A percentile compares a stretch with the other conserved stretches of the same genome.
phyloP scores from a whole-genome alignment of 2,329 filamentous ascomycete genomes.

The Curvularia sp. region DNA sequence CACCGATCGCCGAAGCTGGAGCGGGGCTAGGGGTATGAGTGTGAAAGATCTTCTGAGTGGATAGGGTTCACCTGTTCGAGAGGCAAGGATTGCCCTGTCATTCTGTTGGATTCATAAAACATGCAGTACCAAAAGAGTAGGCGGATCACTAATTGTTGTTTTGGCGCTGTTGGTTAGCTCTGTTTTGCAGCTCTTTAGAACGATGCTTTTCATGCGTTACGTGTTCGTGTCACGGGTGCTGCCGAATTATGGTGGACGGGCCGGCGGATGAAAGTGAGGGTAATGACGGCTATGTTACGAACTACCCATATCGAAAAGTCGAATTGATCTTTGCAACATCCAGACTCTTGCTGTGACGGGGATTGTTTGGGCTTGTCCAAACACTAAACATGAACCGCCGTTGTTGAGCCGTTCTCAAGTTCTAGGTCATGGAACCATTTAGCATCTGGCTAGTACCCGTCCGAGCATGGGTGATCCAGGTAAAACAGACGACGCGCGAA shows the following conservation, averaged over 20 bases:
- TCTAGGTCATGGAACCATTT: neutral
- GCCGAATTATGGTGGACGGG: neutral
- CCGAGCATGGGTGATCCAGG: neutral
- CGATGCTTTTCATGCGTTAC: constrained; percentile 3
- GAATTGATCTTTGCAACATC: neutral
- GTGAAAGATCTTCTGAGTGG: constrained; percentile 56
- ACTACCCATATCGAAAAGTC: neutral
- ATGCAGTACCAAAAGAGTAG: neutral
- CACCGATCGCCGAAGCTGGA: constrained; percentile 69
- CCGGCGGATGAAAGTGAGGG: neutral
- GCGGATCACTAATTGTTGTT: constrained; percentile 13
- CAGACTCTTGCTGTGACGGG: neutral
- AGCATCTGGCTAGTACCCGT: neutral
- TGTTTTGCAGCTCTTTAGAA: constrained; percentile 1
- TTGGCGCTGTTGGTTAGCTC: constrained; percentile 10
- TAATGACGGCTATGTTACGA: neutral
- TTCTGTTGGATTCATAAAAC: constrained; percentile 11
- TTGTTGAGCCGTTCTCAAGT: neutral
- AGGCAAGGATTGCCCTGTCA: constrained; percentile 2
- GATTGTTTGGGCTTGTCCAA: neutral
- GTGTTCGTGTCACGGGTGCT: neutral
- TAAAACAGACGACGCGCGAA: neutral
- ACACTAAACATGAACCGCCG: neutral
- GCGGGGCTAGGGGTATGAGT: constrained; percentile 52
- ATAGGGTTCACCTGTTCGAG: constrained; percentile 13